Base-by-base conservation (phyloP, 352 stramenopile species). In the Pythium volutum region DNA sequence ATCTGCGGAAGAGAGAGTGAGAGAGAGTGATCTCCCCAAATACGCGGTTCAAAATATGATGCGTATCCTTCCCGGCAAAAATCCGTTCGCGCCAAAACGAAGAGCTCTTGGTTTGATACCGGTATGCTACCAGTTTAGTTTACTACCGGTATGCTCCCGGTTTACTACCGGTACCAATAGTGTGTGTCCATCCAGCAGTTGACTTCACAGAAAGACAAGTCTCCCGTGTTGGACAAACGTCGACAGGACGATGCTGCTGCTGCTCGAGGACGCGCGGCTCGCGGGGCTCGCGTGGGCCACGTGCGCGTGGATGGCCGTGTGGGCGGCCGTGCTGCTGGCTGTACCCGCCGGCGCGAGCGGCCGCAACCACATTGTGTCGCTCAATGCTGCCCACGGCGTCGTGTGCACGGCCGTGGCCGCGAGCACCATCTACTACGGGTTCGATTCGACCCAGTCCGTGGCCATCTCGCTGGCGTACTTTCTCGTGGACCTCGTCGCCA, bases 331-430 rank as follows among this genome's bases (percentile, higher is more conserved):
- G 18, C 65, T 89, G 56, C 59, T 79, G 46, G 38, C 68, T 23
- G 67, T 88, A 4, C 71, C 78, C 0, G 59, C 70, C 9, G 80
- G 82, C 4, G 48, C 34, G 7, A 72, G 65, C 52, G 75, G 74
- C 3, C 71, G 76, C 15, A 84, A 86, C 55, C 80, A 91, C 66
- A 87, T 90, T 50, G 69, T 90, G 39, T 72, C 75, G 62, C 75
- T 91, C 31, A 91, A 91, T 43, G 78, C 75, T 7, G 73, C 67
- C 38, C 82, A 91, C 62, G 82, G 82, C 38, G 63, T 88, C 39
- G 75, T 89, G 66, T 88, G 70, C 42, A 89, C 80, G 12, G 39
- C 76, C 39, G 58, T 71, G 2, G 82, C 82, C 14, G 66, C 63
- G 1, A 51, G 57, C 26, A 89, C 82, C 15, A 66, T 89, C 29